Evolutionary conservation across 306 rosid genomes (phyloP).

Genomic region (Bauhinia variegata): DNA sequence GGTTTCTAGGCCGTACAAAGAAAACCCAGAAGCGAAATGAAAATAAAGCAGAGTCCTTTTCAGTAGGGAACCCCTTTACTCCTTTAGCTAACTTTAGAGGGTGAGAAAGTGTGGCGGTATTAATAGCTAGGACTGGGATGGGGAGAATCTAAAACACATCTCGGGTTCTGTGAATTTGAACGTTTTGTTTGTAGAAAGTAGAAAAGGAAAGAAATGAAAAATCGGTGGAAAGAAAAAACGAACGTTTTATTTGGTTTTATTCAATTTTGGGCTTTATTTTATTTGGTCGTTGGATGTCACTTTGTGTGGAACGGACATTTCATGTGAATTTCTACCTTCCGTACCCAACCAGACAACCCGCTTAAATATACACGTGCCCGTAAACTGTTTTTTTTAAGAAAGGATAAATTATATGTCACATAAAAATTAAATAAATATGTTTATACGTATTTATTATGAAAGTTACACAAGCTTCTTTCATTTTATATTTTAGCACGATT

Average conservation of each 20-base stretch:
- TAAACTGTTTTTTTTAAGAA: no score
- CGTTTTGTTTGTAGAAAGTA: slow-evolving; percentile 49
- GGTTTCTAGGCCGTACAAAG: slow-evolving; percentile 29
- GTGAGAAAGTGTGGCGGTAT: slow-evolving; percentile 38
- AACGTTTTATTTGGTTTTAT: slow-evolving; percentile 73
- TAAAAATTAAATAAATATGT: no score
- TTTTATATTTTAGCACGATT: no score
- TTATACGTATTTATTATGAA: no score
- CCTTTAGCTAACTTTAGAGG: slow-evolving; percentile 43
- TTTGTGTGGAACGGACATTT: slow-evolving; percentile 14
- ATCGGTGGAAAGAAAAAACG: slow-evolving; percentile 48
- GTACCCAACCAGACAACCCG: no score
- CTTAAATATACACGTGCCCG: no score
- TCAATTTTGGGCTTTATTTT: slow-evolving; percentile 34
- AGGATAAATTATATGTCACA: no score
- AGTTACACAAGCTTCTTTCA: no score
- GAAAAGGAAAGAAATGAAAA: no score
- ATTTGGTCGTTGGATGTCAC: slow-evolving; percentile 34
- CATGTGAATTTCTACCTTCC: slow-evolving; percentile 27
- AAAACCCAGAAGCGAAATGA: slow-evolving; percentile 35
- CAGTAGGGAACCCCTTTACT: slow-evolving; percentile 36
- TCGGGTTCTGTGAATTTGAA: slow-evolving; percentile 67
- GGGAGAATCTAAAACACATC: slow-evolving; percentile 49
- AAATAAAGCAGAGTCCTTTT: slow-evolving; percentile 54
- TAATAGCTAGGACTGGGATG: slow-evolving; percentile 39